Conservation (phyloP, 257 asterid species). For the Fraxinus pennsylvanica region DNA sequence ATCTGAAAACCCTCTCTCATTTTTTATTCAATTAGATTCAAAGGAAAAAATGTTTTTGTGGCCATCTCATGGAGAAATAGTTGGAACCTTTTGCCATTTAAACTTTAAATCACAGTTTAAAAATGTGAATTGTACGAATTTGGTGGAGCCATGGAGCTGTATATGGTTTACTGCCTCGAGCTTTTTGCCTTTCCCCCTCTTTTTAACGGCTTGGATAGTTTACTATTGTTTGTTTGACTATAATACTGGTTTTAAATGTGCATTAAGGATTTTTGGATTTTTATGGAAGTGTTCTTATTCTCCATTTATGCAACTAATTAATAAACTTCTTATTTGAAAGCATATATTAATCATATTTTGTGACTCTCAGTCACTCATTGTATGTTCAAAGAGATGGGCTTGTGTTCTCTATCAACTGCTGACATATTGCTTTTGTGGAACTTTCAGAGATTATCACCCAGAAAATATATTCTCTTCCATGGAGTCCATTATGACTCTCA, state of each 20-base stretch:
- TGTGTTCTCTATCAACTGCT: constrained; percentile 23
- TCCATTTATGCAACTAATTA: neutral
- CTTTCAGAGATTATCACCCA: constrained; percentile 67
- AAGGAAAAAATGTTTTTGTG: neutral
- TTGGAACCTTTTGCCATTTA: neutral
- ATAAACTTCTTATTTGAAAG: neutral
- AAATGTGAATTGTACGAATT: neutral
- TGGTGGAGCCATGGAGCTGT: constrained; percentile 8
- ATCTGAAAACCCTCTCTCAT: neutral
- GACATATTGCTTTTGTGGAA: constrained; percentile 35
- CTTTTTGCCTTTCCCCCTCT: neutral
- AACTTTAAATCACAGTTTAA: neutral
- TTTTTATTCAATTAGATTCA: neutral
- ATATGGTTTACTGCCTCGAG: neutral
- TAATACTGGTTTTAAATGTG: neutral
- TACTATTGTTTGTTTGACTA: neutral
- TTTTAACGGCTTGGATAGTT: neutral
- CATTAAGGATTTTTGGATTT: neutral
- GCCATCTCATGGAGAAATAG: neutral
- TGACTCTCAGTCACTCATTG: constrained; percentile 17
- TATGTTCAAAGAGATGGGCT: constrained; percentile 14
- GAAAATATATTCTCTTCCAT: constrained; percentile 65
- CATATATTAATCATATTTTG: neutral
- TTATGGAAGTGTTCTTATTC: constrained; percentile 10
- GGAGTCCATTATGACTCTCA: constrained; percentile 90